Evolutionary conservation across 2,329 filamentous ascomycete genomes (phyloP), one percentile per base, ranked within the genome.

Genomic region (Thielaviopsis musarum): DNA sequence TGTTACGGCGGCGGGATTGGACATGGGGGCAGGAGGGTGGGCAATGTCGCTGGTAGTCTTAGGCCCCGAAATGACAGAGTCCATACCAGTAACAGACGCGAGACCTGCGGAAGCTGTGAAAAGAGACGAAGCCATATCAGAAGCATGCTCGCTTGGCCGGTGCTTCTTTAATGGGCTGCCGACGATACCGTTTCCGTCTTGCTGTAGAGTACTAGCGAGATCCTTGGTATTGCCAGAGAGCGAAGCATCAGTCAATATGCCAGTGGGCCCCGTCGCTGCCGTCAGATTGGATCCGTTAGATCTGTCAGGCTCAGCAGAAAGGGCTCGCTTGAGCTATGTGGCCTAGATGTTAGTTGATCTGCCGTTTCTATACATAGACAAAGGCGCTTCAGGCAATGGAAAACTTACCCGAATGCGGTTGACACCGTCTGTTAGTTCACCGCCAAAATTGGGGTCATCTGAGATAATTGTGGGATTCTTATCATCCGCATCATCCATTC

Each of bases 91-190:
- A 15, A 60, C 59, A n/a, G 61, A 58, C 7, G 61, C 61, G 9
- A 62, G 51, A 19, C 58, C 58, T 15, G 61, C 57, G 21, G 61
- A 59, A 6, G 61, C 60, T 21, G 60, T 56, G 26, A 61, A 61
- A 26, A 61, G 51, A 38, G 60, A 61, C n/a, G 57, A 24, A 1
- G 60, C 34, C 55, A 59, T 54, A 38, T 59, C 64, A 28, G 53
- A 54, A 6, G 56, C 48, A 17, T 56, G 53, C 17, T 38, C 54
- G 65, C 83, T 87, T 1, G 84, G 79, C 41, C 87, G 77, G 61
- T 87, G 84, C 67, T 84, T 88, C 76, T 90, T 90, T 65, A 88
- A 77, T 1, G 87, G 87, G 64, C 84, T 88, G 55, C 83, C 85
- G 22, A 88, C 69, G 54, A 30, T 63, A 60, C 15, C 64, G 59